Evolutionary conservation across 164 flowering plant species (phyloP).

Genomic region (Macadamia integrifolia): DNA sequence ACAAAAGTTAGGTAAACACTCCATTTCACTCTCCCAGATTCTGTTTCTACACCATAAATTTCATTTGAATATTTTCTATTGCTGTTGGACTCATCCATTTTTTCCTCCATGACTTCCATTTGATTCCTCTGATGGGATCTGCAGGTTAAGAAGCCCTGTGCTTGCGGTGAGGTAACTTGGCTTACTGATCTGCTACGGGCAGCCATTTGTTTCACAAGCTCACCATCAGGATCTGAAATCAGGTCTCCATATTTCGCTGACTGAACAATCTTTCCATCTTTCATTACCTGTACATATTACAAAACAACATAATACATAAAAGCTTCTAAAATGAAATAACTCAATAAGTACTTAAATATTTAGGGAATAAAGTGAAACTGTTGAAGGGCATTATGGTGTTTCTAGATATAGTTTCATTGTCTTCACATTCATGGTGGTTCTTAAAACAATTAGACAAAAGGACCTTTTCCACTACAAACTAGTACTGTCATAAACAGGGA

Average conservation of each 20-base stretch:
- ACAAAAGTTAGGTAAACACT: conserved; percentile 59
- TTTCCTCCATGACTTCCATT: conserved; percentile 41
- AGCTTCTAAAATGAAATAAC: neutral
- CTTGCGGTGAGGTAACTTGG: conserved; percentile 41
- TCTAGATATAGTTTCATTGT: neutral
- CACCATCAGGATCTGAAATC: conserved; percentile 40
- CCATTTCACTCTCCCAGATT: conserved; percentile 71
- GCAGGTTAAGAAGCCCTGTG: conserved; percentile 2
- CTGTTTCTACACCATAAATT: conserved; percentile 47
- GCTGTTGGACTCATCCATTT: conserved; percentile 10
- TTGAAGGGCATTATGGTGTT: neutral
- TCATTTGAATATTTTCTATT: conserved; percentile 12
- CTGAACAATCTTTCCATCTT: conserved; percentile 63
- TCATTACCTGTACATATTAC: conserved; percentile 50
- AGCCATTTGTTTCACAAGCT: conserved; percentile 51
- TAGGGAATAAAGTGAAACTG: neutral
- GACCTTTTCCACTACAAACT: neutral
- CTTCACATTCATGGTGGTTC: neutral
- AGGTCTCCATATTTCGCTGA: conserved; percentile 68
- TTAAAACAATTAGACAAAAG: neutral
- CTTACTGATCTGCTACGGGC: conserved; percentile 53
- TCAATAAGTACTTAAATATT: neutral
- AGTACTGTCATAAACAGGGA: neutral
- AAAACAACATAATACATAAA: neutral
- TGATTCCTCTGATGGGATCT: conserved; percentile 15